Percentiles rank a stretch among this genome's conserved stretches.
These are phyloP conservation scores for Colletotrichum coccodes DNA, from an alignment of 2,329 filamentous ascomycete species.

Conservation along the genomic window DNA sequence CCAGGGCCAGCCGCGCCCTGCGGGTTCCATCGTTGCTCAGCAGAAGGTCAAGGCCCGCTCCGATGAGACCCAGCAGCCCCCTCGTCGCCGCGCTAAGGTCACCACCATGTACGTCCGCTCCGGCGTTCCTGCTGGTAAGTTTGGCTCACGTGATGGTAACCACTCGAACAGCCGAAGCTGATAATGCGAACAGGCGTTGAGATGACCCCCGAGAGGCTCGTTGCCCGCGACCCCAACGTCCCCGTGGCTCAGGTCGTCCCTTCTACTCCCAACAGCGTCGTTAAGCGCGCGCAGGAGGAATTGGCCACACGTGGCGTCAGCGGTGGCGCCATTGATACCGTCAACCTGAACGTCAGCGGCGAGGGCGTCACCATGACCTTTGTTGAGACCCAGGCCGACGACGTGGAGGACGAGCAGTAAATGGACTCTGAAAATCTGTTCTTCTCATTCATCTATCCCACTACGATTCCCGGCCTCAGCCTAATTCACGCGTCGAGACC, in stretches of 20 bases:
- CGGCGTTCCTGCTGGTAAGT: conserved; percentile 54
- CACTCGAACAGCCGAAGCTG: background rate
- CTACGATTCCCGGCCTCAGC: conserved; percentile 9
- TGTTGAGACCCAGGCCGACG: conserved; percentile 51
- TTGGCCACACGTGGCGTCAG: conserved; percentile 30
- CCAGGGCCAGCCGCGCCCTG: background rate
- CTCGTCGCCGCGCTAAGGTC: conserved; percentile 52
- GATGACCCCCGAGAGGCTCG: conserved; percentile 27
- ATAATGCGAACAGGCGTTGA: conserved; percentile 18
- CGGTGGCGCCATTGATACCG: conserved; percentile 48
- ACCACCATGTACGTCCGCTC: conserved; percentile 59
- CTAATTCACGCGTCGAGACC: conserved; percentile 22
- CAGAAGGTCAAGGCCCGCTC: conserved; percentile 30
- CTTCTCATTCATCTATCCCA: background rate
- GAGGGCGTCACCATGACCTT: conserved; percentile 59
- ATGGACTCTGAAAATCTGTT: conserved; percentile 5
- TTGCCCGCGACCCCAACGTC: conserved; percentile 19
- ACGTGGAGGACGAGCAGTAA: conserved; percentile 41
- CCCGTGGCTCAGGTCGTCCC: conserved; percentile 26
- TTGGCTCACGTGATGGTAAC: background rate
- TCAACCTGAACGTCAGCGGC: conserved; percentile 57
- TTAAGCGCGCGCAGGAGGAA: conserved; percentile 29
- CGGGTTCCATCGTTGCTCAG: conserved; percentile 21
- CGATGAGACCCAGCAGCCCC: conserved; percentile 34
- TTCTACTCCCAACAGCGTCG: background rate